These are phyloP conservation scores for Beauveria scarabaeidicola DNA, from an alignment of 2,329 filamentous ascomycete genomes.

Conservation along the genomic window DNA sequence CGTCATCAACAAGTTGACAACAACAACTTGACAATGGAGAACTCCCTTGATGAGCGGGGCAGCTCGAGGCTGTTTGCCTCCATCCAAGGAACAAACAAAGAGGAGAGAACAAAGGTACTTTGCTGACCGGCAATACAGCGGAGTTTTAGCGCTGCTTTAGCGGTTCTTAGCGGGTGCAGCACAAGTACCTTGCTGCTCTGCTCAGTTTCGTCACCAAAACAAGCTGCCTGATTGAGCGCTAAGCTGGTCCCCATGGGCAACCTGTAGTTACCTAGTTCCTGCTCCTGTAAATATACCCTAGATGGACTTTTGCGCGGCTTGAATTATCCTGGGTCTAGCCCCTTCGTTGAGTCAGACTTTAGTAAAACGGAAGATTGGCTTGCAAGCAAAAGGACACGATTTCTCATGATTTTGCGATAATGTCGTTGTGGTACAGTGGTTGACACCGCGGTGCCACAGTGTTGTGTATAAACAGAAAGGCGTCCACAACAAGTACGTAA, in stretches of 20 bases:
- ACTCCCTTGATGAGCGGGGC: not conserved
- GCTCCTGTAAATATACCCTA: not conserved
- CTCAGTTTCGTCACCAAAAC: conserved; percentile 7
- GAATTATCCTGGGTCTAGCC: not conserved
- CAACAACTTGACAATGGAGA: not conserved
- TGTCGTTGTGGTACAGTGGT: too few species aligned
- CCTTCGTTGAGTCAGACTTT: too few species aligned
- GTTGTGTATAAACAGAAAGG: too few species aligned
- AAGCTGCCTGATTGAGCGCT: conserved; percentile 8
- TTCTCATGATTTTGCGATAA: too few species aligned
- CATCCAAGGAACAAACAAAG: not conserved
- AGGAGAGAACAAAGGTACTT: not conserved
- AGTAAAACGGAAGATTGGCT: too few species aligned
- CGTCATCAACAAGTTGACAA: conserved; percentile 1
- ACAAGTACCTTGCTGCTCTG: not conserved
- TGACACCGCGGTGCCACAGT: too few species aligned
- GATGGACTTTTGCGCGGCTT: not conserved
- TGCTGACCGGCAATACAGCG: not conserved
- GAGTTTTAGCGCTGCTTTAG: not conserved
- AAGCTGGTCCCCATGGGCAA: conserved; percentile 11
- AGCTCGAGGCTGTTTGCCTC: not conserved
- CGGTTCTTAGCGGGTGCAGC: not conserved
- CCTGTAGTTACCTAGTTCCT: not conserved
- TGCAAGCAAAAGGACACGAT: too few species aligned
- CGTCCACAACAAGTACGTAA: too few species aligned